Base-by-base conservation (phyloP, 164 flowering plant genomes). In the Sextonia rubra region DNA sequence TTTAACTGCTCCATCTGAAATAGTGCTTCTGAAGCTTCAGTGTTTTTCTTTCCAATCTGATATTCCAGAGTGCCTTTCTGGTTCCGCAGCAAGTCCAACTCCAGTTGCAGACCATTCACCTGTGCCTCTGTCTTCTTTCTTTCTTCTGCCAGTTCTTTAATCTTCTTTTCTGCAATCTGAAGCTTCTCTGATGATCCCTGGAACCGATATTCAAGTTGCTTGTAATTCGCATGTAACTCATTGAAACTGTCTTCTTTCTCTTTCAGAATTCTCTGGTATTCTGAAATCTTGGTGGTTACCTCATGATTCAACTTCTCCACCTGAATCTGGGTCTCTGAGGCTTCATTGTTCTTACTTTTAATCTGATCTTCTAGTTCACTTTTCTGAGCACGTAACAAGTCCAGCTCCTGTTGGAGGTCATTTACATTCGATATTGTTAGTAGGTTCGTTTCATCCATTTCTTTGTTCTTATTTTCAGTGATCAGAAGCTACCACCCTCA, bases 61-160 rank as follows among this genome's bases (percentile, higher is more conserved):
- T 68, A 73, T 70, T 80, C 84, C 77, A 85, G 3, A 60, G 81
- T 83, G 27, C 78, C 71, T 64, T 77, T 82, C 73, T 74, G 76
- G 29, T 70, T 22, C 32, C 49, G 72, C 27, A 84, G 15, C 0
- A 80, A 70, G 56, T 78, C 74, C 72, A 85, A 20, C 75, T 84
- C 84, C 76, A 71, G 71, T 64, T 73, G 80, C 67, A 87, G 69
- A 48, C 66, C 73, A 22, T 78, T 67, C 3, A 80, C 69, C 72
- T 81, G 72, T 63, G 61, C 25, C 7, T 15, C 1, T 18, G 27
- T 44, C 52, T 5, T 7, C 3, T 60, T 63, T 29, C 68, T 79
- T 69, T 76, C 78, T 64, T 63, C 32, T 25, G 72, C 18, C 66
- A 60, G 30, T 52, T 20, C 55, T 12, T 48, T 55, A 71, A 60